Percentiles rank a stretch among this genome's conserved stretches.
phyloP scores from a whole-genome alignment of 2,329 filamentous ascomycete species.

The Pleoardoris graminearum region DNA sequence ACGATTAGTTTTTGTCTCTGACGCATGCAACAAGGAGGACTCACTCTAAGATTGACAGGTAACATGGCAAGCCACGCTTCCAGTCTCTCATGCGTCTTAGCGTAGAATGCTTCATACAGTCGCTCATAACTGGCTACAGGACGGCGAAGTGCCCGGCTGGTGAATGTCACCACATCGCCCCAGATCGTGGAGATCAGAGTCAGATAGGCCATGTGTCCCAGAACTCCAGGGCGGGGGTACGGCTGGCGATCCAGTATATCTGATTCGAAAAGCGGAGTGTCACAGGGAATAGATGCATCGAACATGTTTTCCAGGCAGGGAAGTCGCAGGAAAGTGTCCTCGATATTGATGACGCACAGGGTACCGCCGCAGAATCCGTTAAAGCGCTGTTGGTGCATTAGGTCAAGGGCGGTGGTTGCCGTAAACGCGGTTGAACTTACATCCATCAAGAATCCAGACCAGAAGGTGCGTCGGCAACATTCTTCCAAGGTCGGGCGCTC shows the following conservation, averaged over 20 bases:
- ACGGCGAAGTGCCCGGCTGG: slow-evolving; percentile 57
- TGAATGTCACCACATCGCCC: slow-evolving; percentile 65
- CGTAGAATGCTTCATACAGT: slow-evolving; percentile 57
- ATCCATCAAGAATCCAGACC: slow-evolving; percentile 72
- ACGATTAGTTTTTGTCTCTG: background rate
- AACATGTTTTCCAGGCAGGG: slow-evolving; percentile 65
- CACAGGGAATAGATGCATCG: slow-evolving; percentile 61
- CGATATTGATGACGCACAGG: slow-evolving; percentile 60
- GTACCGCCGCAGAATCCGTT: slow-evolving; percentile 59
- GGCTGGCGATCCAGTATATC: slow-evolving; percentile 48
- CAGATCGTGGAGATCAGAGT: slow-evolving; percentile 67
- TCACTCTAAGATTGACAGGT: slow-evolving; percentile 54
- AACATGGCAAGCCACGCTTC: slow-evolving; percentile 63
- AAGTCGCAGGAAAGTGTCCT: slow-evolving; percentile 69
- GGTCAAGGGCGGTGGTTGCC: slow-evolving; percentile 36
- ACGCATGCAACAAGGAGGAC: background rate
- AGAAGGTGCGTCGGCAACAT: slow-evolving; percentile 71
- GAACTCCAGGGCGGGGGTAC: slow-evolving; percentile 34
- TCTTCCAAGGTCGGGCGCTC: slow-evolving; percentile 64
- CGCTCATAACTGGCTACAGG: slow-evolving; percentile 49
- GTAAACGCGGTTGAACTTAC: slow-evolving; percentile 48
- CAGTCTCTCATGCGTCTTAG: slow-evolving; percentile 56
- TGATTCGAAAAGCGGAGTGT: slow-evolving; percentile 64
- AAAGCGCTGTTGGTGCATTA: slow-evolving; percentile 54
- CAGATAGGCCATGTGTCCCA: slow-evolving; percentile 61